Percentiles rank a stretch among this genome's conserved stretches.
Conservation (phyloP, 2,329 filamentous ascomycete species). For the Aspergillus persii region DNA sequence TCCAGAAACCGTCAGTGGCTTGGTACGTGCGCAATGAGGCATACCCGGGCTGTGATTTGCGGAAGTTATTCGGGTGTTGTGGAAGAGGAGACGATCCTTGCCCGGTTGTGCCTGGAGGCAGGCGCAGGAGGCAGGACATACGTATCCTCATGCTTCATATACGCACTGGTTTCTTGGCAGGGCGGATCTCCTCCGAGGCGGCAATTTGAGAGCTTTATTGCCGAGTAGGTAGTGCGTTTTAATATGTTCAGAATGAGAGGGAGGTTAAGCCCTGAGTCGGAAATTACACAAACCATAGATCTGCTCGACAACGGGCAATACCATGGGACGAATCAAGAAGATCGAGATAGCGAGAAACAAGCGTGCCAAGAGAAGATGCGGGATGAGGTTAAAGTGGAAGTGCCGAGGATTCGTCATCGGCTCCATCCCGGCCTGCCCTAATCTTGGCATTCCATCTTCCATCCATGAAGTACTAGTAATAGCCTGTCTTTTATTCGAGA, state of each 20-base stretch:
- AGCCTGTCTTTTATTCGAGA: too few relatives aligned
- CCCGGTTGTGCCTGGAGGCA: neutral
- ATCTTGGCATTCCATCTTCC: neutral
- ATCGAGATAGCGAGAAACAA: too few relatives aligned
- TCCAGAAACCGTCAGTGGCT: slow-evolving; percentile 8
- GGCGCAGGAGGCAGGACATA: neutral
- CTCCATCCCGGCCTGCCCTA: neutral
- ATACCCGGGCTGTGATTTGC: neutral
- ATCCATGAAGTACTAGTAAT: too few relatives aligned
- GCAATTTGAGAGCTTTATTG: neutral
- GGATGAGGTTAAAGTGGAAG: neutral
- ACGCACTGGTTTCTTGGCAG: neutral
- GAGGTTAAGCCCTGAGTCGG: too few relatives aligned
- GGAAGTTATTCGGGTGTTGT: neutral
- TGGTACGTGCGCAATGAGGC: neutral
- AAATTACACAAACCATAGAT: too few relatives aligned
- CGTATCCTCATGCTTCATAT: neutral
- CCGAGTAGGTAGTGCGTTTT: neutral
- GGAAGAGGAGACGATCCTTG: neutral
- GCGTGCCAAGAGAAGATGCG: too few relatives aligned
- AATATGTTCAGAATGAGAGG: too few relatives aligned
- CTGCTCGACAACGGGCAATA: too few relatives aligned
- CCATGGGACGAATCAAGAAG: too few relatives aligned
- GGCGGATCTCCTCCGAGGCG: neutral
- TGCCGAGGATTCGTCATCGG: neutral